These are phyloP conservation scores for Ophiostoma perfectum DNA, from an alignment of 2,329 filamentous ascomycete species.

Conservation along the genomic window DNA sequence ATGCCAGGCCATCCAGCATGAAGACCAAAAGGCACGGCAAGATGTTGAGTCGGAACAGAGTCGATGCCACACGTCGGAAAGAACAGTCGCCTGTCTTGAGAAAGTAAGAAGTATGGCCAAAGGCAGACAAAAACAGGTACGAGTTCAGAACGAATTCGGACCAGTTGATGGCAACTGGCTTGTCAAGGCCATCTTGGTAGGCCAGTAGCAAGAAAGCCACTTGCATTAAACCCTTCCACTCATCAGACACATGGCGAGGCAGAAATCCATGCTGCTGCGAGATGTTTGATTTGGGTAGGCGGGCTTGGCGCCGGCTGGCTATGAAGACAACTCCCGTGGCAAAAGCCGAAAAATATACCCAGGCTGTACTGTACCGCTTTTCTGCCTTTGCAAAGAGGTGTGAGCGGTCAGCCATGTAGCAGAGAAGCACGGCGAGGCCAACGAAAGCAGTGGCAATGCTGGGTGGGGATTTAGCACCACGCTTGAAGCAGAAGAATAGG, in stretches of 20 bases:
- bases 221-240: slow-evolving; percentile 65
- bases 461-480: background rate
- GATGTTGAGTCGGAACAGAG: slow-evolving; percentile 54
- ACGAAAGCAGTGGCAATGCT: background rate
- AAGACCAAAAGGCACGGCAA: slow-evolving; percentile 50
- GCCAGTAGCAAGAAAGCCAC: slow-evolving; percentile 45
- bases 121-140: slow-evolving; percentile 59
- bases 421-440: slow-evolving; percentile 34
- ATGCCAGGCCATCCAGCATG: slow-evolving; percentile 38
- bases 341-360: slow-evolving; percentile 32
- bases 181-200: slow-evolving; percentile 49
- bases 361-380: slow-evolving; percentile 32
- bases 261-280: slow-evolving; percentile 35
- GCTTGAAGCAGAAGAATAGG: background rate
- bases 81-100: slow-evolving; percentile 53
- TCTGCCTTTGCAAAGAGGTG: slow-evolving; percentile 48
- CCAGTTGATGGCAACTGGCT: slow-evolving; percentile 49
- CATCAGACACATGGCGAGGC: slow-evolving; percentile 53
- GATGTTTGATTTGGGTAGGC: background rate
- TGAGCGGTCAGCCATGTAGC: slow-evolving; percentile 51
- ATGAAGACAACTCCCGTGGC: background rate
- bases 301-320: background rate
- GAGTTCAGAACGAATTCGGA: slow-evolving; percentile 50
- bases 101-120: slow-evolving; percentile 57
- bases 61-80: slow-evolving; percentile 43